Conservation (phyloP, 352 stramenopile species). For the Pythium coloratum region DNA sequence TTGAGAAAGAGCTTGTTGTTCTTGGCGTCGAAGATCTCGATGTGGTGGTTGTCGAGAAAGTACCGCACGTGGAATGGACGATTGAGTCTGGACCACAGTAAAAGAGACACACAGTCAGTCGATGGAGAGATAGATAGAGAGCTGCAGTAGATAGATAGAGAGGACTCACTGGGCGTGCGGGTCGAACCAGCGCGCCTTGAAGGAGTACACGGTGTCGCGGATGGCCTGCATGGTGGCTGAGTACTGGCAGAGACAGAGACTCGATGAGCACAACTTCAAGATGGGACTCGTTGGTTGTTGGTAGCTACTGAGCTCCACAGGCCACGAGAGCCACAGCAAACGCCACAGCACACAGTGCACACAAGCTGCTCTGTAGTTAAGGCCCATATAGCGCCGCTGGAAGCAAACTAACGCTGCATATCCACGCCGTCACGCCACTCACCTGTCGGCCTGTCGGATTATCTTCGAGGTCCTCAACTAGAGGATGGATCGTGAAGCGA, state of each 20-base stretch:
- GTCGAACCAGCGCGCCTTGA: slow-evolving; percentile 83
- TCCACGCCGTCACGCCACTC: not conserved
- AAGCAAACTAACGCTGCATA: not conserved
- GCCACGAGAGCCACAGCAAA: not conserved
- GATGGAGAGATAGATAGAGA: not conserved
- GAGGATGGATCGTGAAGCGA: not conserved
- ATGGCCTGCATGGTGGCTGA: slow-evolving; percentile 49
- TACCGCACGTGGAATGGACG: slow-evolving; percentile 80
- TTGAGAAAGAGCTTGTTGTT: slow-evolving; percentile 91
- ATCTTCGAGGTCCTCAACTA: not conserved
- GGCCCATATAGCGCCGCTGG: not conserved
- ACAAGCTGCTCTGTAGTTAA: not conserved
- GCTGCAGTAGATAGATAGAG: not conserved
- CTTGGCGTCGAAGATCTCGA: slow-evolving; percentile 90
- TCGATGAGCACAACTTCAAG: not conserved
- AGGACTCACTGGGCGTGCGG: slow-evolving; percentile 60
- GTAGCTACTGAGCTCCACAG: not conserved
- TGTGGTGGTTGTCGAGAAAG: slow-evolving; percentile 73
- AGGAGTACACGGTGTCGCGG: slow-evolving; percentile 78
- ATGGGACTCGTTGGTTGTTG: not conserved
- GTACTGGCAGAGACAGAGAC: not conserved
- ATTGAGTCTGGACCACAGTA: slow-evolving; percentile 46
- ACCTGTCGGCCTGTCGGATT: not conserved
- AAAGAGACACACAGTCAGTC: slow-evolving; percentile 1
- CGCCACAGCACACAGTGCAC: not conserved